Conservation (phyloP, 2,329 filamentous ascomycete genomes). For the Aspergillus melleus region DNA sequence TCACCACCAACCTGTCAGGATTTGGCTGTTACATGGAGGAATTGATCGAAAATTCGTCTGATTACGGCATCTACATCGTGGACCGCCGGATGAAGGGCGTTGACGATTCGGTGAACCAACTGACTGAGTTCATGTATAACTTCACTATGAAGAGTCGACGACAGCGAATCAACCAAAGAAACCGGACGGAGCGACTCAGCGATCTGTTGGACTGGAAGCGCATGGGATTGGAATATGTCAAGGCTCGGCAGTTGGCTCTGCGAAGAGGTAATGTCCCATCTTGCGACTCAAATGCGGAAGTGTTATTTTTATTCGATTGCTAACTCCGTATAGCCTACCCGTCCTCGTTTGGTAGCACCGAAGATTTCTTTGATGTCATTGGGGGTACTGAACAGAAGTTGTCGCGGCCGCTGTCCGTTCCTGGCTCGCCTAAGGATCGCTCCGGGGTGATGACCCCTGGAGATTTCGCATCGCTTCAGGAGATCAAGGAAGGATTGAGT, state of each 20-base stretch:
- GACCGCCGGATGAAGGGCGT: slow-evolving; percentile 93
- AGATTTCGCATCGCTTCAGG: slow-evolving; percentile 94
- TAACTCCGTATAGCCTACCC: slow-evolving; percentile 68
- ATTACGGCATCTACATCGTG: slow-evolving; percentile 99
- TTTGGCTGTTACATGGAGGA: slow-evolving; percentile 99
- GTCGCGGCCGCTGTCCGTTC: slow-evolving; percentile 87
- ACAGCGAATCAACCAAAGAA: slow-evolving; percentile 97
- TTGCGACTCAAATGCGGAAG: background rate
- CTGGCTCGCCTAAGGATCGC: slow-evolving; percentile 85
- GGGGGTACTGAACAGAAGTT: slow-evolving; percentile 94
- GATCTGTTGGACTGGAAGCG: slow-evolving; percentile 98
- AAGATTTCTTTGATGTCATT: slow-evolving; percentile 86
- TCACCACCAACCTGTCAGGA: slow-evolving; percentile 95
- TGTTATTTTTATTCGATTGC: background rate
- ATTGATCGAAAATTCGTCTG: slow-evolving; percentile 93
- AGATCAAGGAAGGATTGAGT: slow-evolving; percentile 86
- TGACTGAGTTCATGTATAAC: slow-evolving; percentile 89
- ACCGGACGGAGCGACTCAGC: slow-evolving; percentile 90
- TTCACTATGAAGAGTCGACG: slow-evolving; percentile 91
- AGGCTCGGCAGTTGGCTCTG: slow-evolving; percentile 88
- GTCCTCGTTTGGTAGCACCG: slow-evolving; percentile 71
- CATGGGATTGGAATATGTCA: slow-evolving; percentile 99
- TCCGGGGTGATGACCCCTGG: slow-evolving; percentile 99
- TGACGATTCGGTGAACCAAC: slow-evolving; percentile 95
- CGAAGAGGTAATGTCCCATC: slow-evolving; percentile 56